phyloP scores from a whole-genome alignment of 1,139 yeast species.

The Scheffersomyces parashehatae region DNA sequence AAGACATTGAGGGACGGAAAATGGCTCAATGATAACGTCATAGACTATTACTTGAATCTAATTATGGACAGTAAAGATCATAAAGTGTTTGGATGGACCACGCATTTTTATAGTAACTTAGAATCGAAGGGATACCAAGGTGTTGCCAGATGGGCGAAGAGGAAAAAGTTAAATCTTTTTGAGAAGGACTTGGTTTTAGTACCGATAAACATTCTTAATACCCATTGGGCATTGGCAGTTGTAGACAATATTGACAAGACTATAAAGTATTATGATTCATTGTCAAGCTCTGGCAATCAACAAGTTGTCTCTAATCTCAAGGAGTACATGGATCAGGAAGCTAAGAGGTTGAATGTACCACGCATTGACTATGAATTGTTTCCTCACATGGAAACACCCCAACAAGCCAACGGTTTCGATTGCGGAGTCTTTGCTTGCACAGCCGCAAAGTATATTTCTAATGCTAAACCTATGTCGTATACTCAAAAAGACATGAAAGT shows the following conservation, averaged over 20 bases:
- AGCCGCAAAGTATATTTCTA: constrained; percentile 63
- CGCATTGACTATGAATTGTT: constrained; percentile 27
- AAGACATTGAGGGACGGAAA: constrained; percentile 65
- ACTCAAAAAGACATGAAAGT: constrained; percentile 69
- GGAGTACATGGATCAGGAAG: constrained; percentile 62
- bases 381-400: constrained; percentile 61
- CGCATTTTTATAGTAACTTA: constrained; percentile 81
- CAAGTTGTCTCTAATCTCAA: constrained; percentile 55
- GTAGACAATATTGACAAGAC: constrained; percentile 61
- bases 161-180: constrained; percentile 71
- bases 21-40: constrained; percentile 92
- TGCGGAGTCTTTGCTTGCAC: constrained; percentile 95
- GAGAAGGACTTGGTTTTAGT: constrained; percentile 66
- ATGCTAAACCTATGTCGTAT: constrained; percentile 50
- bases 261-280: constrained; percentile 77
- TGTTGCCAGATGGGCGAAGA: constrained; percentile 87
- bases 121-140: constrained; percentile 73
- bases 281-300: constrained; percentile 53
- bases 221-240: constrained; percentile 93
- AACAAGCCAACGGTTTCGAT: constrained; percentile 87
- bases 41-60: constrained; percentile 75
- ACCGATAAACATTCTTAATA: constrained; percentile 78
- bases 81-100: constrained; percentile 70
- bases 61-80: constrained; percentile 41
- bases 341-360: constrained; percentile 38